These are phyloP conservation scores for Paecilomyces sp. DNA, from an alignment of 2,329 filamentous ascomycete species.

Conservation along the genomic window DNA sequence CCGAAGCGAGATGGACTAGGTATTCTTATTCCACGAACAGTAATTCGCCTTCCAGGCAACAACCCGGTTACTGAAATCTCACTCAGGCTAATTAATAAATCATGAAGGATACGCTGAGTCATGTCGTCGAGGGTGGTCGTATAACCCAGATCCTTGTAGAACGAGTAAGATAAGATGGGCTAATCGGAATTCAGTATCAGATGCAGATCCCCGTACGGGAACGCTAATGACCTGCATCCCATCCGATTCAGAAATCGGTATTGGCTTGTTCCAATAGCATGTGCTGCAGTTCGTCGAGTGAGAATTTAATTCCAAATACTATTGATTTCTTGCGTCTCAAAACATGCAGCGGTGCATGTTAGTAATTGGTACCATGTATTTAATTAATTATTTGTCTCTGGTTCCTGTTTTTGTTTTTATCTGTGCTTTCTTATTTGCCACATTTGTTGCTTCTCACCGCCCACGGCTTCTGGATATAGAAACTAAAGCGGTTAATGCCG, in stretches of 20 bases:
- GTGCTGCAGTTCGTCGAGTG: not conserved
- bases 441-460: not conserved
- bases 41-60: not conserved
- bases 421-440: not conserved
- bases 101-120: not conserved
- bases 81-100: too few species aligned
- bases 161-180: not conserved
- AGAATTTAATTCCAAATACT: not conserved
- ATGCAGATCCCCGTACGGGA: not conserved
- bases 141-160: not conserved
- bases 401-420: not conserved
- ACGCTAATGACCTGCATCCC: not conserved
- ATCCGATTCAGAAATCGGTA: not conserved
- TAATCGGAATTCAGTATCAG: not conserved
- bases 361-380: not conserved
- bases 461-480: not conserved
- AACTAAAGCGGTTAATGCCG: not conserved
- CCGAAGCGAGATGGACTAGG: not conserved
- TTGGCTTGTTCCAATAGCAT: not conserved
- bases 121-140: not conserved
- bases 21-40: not conserved
- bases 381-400: not conserved
- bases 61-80: too few species aligned
- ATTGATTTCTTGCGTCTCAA: not conserved
- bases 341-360: too few species aligned